phyloP scores from a whole-genome alignment of 1,139 yeast genomes.

The Eremothecium gossypii region DNA sequence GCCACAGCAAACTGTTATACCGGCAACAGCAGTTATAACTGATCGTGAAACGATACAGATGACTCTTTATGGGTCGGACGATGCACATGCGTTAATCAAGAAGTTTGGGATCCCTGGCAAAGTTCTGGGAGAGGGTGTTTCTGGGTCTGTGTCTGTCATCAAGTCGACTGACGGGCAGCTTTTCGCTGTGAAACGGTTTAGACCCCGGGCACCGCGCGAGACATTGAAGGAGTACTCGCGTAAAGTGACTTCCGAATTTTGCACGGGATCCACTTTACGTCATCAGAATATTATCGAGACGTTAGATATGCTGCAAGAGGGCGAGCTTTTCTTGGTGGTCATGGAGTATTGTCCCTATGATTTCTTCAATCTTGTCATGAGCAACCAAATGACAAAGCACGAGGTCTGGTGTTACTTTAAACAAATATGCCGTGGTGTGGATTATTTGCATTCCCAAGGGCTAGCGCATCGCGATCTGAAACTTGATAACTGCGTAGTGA shows the following conservation, averaged over 20 bases:
- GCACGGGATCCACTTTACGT: conserved; percentile 49
- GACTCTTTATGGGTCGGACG: conserved; percentile 31
- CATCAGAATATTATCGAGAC: conserved; percentile 61
- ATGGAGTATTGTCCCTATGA: conserved; percentile 74
- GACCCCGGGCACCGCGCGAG: conserved; percentile 45
- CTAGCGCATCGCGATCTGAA: conserved; percentile 72
- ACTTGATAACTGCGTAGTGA: conserved; percentile 69
- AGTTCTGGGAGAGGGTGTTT: conserved; percentile 65
- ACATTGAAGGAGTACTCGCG: conserved; percentile 46
- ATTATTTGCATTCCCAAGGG: conserved; percentile 55
- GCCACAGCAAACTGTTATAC: background rate
- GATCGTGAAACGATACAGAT: conserved; percentile 18
- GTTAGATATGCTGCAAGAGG: conserved; percentile 51
- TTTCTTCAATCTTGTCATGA: conserved; percentile 70
- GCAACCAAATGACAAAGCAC: conserved; percentile 48
- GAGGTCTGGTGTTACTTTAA: conserved; percentile 62
- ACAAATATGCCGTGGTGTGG: conserved; percentile 55
- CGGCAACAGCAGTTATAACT: conserved; percentile 10
- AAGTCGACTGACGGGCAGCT: conserved; percentile 41
- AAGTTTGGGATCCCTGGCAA: conserved; percentile 58
- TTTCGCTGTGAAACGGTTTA: conserved; percentile 63
- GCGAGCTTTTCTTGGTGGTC: conserved; percentile 44
- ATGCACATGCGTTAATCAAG: conserved; percentile 32
- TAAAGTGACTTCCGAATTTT: conserved; percentile 59
- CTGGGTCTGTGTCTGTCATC: conserved; percentile 62